Percentiles rank a stretch among this genome's conserved stretches.
Conservation (phyloP, 23 red algal species). For the Gracilaria domingensis region DNA sequence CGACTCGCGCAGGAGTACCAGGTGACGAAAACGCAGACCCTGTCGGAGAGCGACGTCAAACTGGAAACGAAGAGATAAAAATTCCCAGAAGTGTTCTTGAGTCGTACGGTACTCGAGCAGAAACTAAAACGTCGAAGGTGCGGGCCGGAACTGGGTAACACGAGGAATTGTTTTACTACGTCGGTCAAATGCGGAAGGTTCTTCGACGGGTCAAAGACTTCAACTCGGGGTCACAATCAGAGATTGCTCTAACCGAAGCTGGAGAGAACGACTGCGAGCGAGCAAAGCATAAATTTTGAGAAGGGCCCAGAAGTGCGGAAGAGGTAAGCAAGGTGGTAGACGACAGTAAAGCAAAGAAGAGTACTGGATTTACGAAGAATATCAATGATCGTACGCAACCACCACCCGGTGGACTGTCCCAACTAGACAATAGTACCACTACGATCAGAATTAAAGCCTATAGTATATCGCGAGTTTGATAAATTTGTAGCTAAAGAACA, state of each 20-base stretch:
- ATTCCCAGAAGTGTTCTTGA: conserved; percentile 24
- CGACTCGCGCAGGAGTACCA: conserved; percentile 22
- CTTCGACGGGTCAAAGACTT: conserved; percentile 14
- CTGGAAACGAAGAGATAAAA: conserved; percentile 4
- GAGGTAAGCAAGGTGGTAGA: too few species aligned
- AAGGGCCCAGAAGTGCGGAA: too few species aligned
- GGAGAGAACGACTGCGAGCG: neutral
- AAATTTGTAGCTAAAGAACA: too few species aligned
- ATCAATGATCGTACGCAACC: too few species aligned
- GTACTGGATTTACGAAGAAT: too few species aligned
- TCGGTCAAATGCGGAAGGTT: conserved; percentile 28
- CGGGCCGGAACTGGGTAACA: neutral
- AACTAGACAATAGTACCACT: too few species aligned
- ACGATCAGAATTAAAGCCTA: too few species aligned
- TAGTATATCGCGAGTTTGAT: too few species aligned
- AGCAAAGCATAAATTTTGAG: neutral
- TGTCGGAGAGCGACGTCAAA: neutral
- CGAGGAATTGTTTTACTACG: conserved; percentile 36
- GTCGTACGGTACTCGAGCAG: conserved; percentile 19
- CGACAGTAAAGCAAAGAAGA: too few species aligned
- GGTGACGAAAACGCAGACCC: conserved; percentile 52
- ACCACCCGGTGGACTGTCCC: too few species aligned
- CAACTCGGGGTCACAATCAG: conserved; percentile 1
- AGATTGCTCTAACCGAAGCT: neutral
- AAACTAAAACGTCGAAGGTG: conserved; percentile 13